Base-by-base conservation (phyloP, 2,329 filamentous ascomycete genomes). In the Lasiodiplodia sp. region DNA sequence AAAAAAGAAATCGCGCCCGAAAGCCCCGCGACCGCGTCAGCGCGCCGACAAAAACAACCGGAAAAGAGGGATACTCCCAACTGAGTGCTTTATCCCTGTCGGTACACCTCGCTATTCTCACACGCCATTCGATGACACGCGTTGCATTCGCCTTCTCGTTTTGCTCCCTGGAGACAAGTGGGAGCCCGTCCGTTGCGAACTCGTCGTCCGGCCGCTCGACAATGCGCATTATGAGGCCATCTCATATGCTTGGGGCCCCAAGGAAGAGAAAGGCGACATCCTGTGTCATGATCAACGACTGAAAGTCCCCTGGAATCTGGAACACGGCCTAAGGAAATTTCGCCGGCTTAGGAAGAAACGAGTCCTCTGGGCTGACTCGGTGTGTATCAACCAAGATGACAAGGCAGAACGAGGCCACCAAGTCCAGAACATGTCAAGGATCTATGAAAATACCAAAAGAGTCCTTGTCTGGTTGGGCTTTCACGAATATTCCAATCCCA, bases 331-430 rank as follows among this genome's bases (percentile, higher is more conserved):
- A 2, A 47, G 23, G 10, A 52, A 28, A 21, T 63, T 71, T 16
- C 53, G 70, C 4, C 28, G 47, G 8, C n/a, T 18, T 4, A 40
- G 38, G 25, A 37, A 44, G 6, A 51, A 53, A 4, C 53, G 70
- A 16, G 49, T 58, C 25, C 56, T 71, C 3, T 71, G 70, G 70
- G 69, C 69, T 5, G 70, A 71, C 28, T 64, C 67, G 3, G 37
- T 69, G 12, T 70, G 70, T 38, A 71, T 71, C 40, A 63, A 71
- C 31, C 70, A 71, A 57, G 23, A 31, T 16, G 66, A 71, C 51
- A 4, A 21, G 12, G 12, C 23, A 2, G 70, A 71, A 37, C 28
- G 63, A 7, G 38, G 55, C 4, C 53, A 65, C n/a, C 70, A 71
- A 66, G 70, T 71, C 6, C 44, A 66, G 12, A 44, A 51, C 18